phyloP scores from a whole-genome alignment of 2,329 filamentous ascomycete species.

The Exophiala lecanii-corni region DNA sequence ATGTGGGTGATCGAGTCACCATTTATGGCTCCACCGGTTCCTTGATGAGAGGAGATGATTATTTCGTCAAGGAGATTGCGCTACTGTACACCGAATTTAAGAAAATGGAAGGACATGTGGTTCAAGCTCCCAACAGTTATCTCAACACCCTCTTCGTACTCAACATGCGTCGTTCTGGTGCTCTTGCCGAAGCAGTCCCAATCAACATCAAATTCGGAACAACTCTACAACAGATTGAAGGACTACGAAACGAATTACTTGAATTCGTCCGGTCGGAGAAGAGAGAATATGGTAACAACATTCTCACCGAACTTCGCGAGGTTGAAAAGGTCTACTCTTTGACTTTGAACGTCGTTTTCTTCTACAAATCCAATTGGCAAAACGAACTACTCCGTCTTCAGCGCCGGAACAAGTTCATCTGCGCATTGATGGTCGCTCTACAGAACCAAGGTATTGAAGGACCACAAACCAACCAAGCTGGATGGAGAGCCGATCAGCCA shows the following conservation, averaged over 20 bases:
- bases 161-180: slow-evolving; percentile 86
- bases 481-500: slow-evolving; percentile 62
- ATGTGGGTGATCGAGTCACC: slow-evolving; percentile 88
- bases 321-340: slow-evolving; percentile 81
- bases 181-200: slow-evolving; percentile 77
- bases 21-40: slow-evolving; percentile 86
- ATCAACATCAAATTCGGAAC: slow-evolving; percentile 87
- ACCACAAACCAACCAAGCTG: slow-evolving; percentile 67
- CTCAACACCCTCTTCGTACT: slow-evolving; percentile 91
- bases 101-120: slow-evolving; percentile 95
- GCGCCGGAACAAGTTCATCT: slow-evolving; percentile 90
- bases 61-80: slow-evolving; percentile 92
- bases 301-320: slow-evolving; percentile 76
- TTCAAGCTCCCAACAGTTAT: slow-evolving; percentile 91
- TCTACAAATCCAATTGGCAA: slow-evolving; percentile 96
- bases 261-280: slow-evolving; percentile 82
- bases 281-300: slow-evolving; percentile 80
- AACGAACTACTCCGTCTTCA: slow-evolving; percentile 87
- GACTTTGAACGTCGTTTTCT: slow-evolving; percentile 88
- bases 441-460: slow-evolving; percentile 80
- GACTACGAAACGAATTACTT: slow-evolving; percentile 71
- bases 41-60: slow-evolving; percentile 77
- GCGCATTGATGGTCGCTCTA: slow-evolving; percentile 82
- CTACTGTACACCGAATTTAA: slow-evolving; percentile 96
- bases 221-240: slow-evolving; percentile 73